Evolutionary conservation across 495 filamentous ascomycete genomes (phyloP).

Genomic region (Usnea hakonensis): DNA sequence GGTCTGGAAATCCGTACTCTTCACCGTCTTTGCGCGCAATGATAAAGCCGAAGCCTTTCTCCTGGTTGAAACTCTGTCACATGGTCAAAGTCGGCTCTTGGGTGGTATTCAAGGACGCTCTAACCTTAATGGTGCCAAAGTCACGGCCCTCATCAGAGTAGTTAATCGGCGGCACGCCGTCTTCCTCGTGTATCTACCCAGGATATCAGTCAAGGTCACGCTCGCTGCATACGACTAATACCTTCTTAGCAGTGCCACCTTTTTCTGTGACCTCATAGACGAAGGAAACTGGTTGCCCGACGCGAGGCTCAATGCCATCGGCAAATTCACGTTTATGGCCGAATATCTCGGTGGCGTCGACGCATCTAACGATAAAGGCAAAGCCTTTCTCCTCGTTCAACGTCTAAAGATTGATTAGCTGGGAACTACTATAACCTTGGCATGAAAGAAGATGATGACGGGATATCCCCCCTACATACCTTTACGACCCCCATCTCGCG

Average conservation of each 20-base stretch:
- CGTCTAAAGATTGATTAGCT: neutral
- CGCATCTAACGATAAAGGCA: constrained; percentile 12
- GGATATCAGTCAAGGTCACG: neutral
- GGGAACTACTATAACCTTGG: neutral
- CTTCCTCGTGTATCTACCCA: constrained; percentile 4
- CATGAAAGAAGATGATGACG: too few species aligned
- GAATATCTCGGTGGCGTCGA: constrained; percentile 2
- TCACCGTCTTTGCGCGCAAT: neutral
- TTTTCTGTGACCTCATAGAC: constrained; percentile 10
- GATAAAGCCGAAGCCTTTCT: constrained; percentile 12
- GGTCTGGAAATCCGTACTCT: neutral
- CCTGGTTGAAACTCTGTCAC: neutral
- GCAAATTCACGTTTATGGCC: constrained; percentile 15
- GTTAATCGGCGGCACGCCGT: constrained; percentile 9
- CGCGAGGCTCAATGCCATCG: neutral
- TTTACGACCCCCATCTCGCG: neutral
- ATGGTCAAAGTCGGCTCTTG: neutral
- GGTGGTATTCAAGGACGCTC: neutral
- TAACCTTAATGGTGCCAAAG: constrained; percentile 11
- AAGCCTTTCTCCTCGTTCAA: constrained; percentile 14
- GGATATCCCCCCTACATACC: neutral
- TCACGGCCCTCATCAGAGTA: constrained; percentile 11
- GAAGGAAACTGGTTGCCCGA: constrained; percentile 16
- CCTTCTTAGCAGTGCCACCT: constrained; percentile 16
- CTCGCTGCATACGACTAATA: neutral